Evolutionary conservation across 139 green algal species (phyloP), one percentile per base, ranked within the genome.

Genomic region (Chlorella ohadii): DNA sequence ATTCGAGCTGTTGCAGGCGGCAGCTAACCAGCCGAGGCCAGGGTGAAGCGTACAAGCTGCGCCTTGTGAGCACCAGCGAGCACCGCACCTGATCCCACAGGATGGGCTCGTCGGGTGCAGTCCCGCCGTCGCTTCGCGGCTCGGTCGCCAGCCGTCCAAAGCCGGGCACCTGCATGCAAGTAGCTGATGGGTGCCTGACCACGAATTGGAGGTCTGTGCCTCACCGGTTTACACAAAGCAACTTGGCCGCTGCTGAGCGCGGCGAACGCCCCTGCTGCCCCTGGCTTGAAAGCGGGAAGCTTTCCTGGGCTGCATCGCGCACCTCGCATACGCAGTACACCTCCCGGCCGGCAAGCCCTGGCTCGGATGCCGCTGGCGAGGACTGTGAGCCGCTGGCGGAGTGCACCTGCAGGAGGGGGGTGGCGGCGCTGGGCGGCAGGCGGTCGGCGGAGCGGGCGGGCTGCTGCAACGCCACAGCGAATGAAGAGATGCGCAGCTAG

Each of bases 81-180:
- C 28, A 0, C 5, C 73, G 6, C 16, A 59, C 76, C 76, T 82
- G 57, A 27, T 82, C 76, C 57, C 57, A 82, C 25, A 61, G 11
- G 4, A 59, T 82, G 38, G 76, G 76, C 5, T 82, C 76, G 12
- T 72, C 76, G 5, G 76, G 76, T 0, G 4, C 76, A 0, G 39
- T 39, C 0, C 57, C 59, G 0, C 36, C 59, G 27, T 36, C 4
- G 15, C 51, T 20, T 13, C 59, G 38, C 15, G 76, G 59, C 36
- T 82, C 76, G 27, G 57, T 72, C 13, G 34, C 56, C 27, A 82
- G 76, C 31, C 76, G 39, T 12, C 76, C 76, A 72, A 68, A 81
- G 33, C 76, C 65, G 1, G 19, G 27, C 6, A 38, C 27, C 70
- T 77, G 25, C 20, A 39, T 38, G 44, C n/a, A 51, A 9, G 6